Conservation (phyloP, 345 rosid genomes). For the Clausena lansium region DNA sequence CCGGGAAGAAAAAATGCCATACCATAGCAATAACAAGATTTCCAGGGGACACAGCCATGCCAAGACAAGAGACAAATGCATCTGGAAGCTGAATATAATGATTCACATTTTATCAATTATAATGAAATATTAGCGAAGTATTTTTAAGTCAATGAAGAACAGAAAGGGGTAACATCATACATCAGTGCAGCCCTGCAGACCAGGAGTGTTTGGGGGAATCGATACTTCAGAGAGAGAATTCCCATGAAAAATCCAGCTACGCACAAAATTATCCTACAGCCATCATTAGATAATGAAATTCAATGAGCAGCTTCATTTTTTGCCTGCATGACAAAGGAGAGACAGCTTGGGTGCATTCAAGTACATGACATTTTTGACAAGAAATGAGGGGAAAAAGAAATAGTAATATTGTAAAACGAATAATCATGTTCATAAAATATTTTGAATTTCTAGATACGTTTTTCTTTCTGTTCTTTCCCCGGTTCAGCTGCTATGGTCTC, state of each 20-base stretch:
- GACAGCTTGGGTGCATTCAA: neutral
- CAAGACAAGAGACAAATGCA: conserved; percentile 70
- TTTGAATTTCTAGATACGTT: neutral
- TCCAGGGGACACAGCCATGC: conserved; percentile 81
- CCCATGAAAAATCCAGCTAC: conserved; percentile 62
- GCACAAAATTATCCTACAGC: conserved; percentile 73
- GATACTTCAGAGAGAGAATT: conserved; percentile 60
- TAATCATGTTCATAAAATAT: neutral
- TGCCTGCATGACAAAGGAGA: neutral
- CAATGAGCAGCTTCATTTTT: neutral
- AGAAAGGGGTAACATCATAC: conserved; percentile 40
- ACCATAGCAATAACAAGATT: conserved; percentile 83
- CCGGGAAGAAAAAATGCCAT: conserved; percentile 14
- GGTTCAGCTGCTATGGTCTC: neutral
- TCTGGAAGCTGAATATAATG: conserved; percentile 71
- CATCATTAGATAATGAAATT: neutral
- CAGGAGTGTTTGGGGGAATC: conserved; percentile 62
- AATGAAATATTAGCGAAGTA: neutral
- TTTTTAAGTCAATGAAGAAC: conserved; percentile 3
- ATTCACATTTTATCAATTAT: conserved; percentile 18
- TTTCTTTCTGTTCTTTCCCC: neutral
- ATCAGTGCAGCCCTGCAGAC: conserved; percentile 55
- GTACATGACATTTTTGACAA: neutral
- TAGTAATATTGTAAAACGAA: neutral
- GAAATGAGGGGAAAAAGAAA: neutral